Evolutionary conservation across 2,329 filamentous ascomycete species (phyloP), one percentile per base, ranked within the genome.

Genomic region (Xylariaceae sp.): DNA sequence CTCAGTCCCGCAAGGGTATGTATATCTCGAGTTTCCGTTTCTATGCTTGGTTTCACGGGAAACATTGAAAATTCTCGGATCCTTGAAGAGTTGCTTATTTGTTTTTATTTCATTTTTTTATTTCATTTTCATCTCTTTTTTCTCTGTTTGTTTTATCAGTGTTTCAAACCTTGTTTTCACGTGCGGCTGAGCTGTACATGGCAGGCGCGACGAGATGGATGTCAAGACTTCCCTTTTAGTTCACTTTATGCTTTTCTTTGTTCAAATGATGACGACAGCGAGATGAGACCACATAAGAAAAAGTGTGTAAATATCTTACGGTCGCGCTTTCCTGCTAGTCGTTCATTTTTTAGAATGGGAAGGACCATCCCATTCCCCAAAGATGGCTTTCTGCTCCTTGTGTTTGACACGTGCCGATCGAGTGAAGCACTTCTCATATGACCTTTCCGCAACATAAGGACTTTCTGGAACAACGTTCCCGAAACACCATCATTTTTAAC

Each of bases 1-100:
- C 77, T 65, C 77, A 77, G 68, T 78, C 76, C 68, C 76, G 78
- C 67, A 90, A 89, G 83, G 89, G 89, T 89, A 83, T 74, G 85
- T 82, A 69, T 57, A 60, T 63, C 60, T 58, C 52, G 11, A 17
- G 5, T 45, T 37, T 52, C 52, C 30, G 17, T 48, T 42, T 55
- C 53, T 60, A 50, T 42, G 47, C 48, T 61, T n/a, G 15, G 13
- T 42, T 37, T 34, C 5, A 42, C 52, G 13, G 15, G 17, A 44
- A 44, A 13, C 44, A 50, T 42, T 49, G 7, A 15, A 47, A 23
- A 23, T 7, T 23, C 23, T 18, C 15, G 47, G 8, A 49, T 37
- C 8, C 37, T 30, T 5, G 4, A 30, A 30, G 5, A 30, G 23
- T 5, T 30, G 4, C 23, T 30, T 5, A 30, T 4, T 30, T 30